These are phyloP conservation scores for Phytophthora hybrid DNA, from an alignment of 352 stramenopile species.

Conservation along the genomic window DNA sequence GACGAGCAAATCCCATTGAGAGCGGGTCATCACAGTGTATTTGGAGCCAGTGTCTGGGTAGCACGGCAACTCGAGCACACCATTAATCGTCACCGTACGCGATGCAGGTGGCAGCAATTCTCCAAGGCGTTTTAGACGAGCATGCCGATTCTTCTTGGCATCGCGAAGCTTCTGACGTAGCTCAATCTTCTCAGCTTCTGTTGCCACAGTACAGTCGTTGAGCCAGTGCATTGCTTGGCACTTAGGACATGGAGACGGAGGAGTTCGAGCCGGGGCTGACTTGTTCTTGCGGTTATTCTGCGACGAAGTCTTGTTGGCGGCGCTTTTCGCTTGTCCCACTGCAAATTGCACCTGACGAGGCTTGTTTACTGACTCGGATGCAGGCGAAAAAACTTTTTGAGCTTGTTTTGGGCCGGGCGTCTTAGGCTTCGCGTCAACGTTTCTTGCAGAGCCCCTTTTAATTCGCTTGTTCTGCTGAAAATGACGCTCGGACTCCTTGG, in stretches of 20 bases:
- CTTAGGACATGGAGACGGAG: background rate
- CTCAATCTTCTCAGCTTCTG: background rate
- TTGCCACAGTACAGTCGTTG: background rate
- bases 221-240: background rate
- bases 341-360: background rate
- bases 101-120: background rate
- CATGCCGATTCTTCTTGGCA: background rate
- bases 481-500: background rate
- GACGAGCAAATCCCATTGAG: slow-evolving; percentile 8
- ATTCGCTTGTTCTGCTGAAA: slow-evolving; percentile 4
- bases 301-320: background rate
- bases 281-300: background rate
- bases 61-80: background rate
- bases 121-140: background rate
- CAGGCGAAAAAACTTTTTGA: too few species aligned
- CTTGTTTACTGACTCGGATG: too few species aligned
- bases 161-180: background rate
- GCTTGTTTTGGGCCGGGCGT: too few species aligned
- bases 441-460: background rate
- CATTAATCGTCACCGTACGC: background rate
- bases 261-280: too few species aligned
- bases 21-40: slow-evolving; percentile 5
- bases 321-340: background rate
- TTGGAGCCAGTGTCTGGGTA: background rate
- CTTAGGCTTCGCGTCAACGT: too few species aligned